Evolutionary conservation across 2,329 filamentous ascomycete genomes (phyloP), one percentile per base, ranked within the genome.

Genomic region (Penicillium glabrum): DNA sequence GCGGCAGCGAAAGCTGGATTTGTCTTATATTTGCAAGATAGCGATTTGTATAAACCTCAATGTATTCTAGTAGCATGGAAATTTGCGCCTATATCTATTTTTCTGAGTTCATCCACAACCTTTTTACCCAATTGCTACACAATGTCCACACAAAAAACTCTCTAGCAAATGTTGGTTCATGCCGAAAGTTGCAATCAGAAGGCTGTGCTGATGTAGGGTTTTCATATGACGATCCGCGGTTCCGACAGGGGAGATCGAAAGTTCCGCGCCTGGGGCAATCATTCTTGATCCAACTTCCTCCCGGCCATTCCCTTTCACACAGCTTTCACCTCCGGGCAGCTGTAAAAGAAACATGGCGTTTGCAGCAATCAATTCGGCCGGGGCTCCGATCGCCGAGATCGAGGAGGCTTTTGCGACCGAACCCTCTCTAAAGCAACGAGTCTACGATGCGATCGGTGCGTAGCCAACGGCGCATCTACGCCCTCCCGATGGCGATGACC

Each of bases 361-460:
- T 54, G 70, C 73, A 58, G 68, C 72, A 23, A 72, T 74, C 51
- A 72, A 74, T 58, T 57, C 59, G 9, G 26, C 57, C 16, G 54
- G 58, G 23, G 58, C 56, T 46, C 68, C 64, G 50, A 68, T 71
- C 46, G 60, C 68, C 45, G 60, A 66, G 43, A 77, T 78, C 62
- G 73, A 77, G 59, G 70, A 73, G 62, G 75, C 74, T 27, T 77
- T 78, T 57, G 74, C 70, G 51, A 69, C 69, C 45, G 71, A 77
- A 61, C 68, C 69, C 33, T 67, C 69, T 33, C 59, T 78, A 33
- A 75, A 71, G 58, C 74, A 75, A 66, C 69, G 74, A 62, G 69
- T 78, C 56, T 76, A 75, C 62, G 73, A 76, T 65, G 75, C 75
- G 61, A 76, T 77, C 65, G 69, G 75, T 78, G 64, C 61, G 74